A percentile compares a stretch with the other conserved stretches of the same genome.
phyloP scores from a whole-genome alignment of 495 filamentous ascomycete species.

The Hyaloscypha variabilis region DNA sequence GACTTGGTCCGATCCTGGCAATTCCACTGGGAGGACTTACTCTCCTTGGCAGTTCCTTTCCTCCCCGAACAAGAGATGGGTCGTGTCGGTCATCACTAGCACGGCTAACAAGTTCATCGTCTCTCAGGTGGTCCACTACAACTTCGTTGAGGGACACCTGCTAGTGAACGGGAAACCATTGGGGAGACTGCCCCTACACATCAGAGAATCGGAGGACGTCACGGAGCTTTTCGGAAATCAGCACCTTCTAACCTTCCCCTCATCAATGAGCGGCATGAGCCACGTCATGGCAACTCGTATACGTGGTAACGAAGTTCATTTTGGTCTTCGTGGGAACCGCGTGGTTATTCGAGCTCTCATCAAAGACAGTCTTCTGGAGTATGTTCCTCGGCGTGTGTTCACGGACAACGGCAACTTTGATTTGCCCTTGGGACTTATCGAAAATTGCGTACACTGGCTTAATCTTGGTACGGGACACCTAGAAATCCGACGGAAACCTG shows the following conservation, averaged over 20 bases:
- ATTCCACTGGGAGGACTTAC: slow-evolving; percentile 1
- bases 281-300: slow-evolving; percentile 38
- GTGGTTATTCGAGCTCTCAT: slow-evolving; percentile 43
- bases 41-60: slow-evolving; percentile 34
- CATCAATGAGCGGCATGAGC: slow-evolving; percentile 47
- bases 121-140: slow-evolving; percentile 39
- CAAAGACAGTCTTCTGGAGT: slow-evolving; percentile 32
- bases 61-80: slow-evolving; percentile 28
- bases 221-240: slow-evolving; percentile 52
- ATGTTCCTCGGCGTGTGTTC: slow-evolving; percentile 39
- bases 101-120: slow-evolving; percentile 19
- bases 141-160: slow-evolving; percentile 51
- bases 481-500: slow-evolving; percentile 50
- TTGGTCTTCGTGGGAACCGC: slow-evolving; percentile 51
- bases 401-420: slow-evolving; percentile 36
- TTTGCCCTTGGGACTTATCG: slow-evolving; percentile 51
- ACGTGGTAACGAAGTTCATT: slow-evolving; percentile 46
- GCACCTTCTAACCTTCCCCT: slow-evolving; percentile 48
- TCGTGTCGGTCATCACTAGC: slow-evolving; percentile 24
- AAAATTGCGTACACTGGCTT: slow-evolving; percentile 62
- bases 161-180: slow-evolving; percentile 50
- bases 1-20: slow-evolving; percentile 6
- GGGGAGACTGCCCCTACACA: slow-evolving; percentile 49
- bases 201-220: slow-evolving; percentile 37
- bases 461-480: slow-evolving; percentile 45